Base-by-base conservation (phyloP, 2,329 filamentous ascomycete genomes). In the Teratosphaeria pseudoeucalypti region DNA sequence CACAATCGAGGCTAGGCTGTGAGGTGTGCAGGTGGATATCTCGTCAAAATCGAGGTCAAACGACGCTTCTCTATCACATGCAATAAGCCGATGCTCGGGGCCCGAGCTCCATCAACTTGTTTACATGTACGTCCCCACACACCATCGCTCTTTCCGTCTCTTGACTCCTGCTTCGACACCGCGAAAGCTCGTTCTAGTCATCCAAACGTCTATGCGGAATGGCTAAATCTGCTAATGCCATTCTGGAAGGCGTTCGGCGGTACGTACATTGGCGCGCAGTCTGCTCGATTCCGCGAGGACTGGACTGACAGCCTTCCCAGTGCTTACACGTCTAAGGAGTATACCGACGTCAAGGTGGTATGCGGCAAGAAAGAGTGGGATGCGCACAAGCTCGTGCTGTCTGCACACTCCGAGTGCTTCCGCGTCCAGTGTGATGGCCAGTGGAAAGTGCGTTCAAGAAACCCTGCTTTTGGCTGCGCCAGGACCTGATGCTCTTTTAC, bases 311-410 rank as follows among this genome's bases (percentile, higher is more conserved):
- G 37, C 29, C 2, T 12, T 39, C 37, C 3, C 37, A 11, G 37
- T 39, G 37, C 16, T 39, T 55, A 19, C 6, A 56, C 32, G 27
- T 34, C 54, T 4, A 34, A 14, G 39, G 14, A 52, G 19, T 57
- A 57, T n/a, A 27, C 55, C n/a, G 55, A 57, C 26, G 3, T 57
- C 19, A 37, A 57, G 12, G 49, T 57, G 12, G 9, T 47, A 9
- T 57, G 55, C 55, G 26, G 26, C 19, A n/a, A 29, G 7, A 3
- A 27, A 70, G 66, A 67, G 75, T 56, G 19, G 54, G 16, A 56
- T 19, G 29, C 32, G 27, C 27, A 54, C 32, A 54, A 54, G 52
- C 52, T 54, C n/a, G 52, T 54, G 16, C 52, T 54, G 26, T 29
- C 27, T 10, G 52, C 23, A n/a, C 10, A 54, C 14, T 54, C 26